A percentile compares a stretch with the other conserved stretches of the same genome.
Conservation (phyloP, 1,284 basidiomycete genomes). For the Ganoderma boninense region DNA sequence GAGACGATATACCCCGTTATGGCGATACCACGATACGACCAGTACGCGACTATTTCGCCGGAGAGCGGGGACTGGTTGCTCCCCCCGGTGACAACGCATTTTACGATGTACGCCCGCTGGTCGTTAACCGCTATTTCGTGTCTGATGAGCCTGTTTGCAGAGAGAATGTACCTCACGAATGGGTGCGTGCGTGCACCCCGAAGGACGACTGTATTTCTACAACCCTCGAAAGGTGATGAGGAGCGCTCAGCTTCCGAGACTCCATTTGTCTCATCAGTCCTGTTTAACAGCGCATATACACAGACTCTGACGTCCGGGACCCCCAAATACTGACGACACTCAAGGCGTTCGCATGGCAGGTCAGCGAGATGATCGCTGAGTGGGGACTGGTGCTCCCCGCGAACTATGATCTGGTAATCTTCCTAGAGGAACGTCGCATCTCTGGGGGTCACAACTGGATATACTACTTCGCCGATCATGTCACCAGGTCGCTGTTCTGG, state of each 20-base stretch:
- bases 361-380: constrained; percentile 18
- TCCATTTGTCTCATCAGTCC: neutral
- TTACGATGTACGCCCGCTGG: constrained; percentile 21
- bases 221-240: constrained; percentile 29
- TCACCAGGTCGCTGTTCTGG: constrained; percentile 39
- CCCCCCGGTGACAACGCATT: constrained; percentile 26
- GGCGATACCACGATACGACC: constrained; percentile 32
- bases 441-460: constrained; percentile 33
- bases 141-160: constrained; percentile 14
- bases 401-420: constrained; percentile 37
- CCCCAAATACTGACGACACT: constrained; percentile 24
- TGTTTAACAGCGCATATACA: constrained; percentile 34
- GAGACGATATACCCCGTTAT: constrained; percentile 29
- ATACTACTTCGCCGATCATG: constrained; percentile 41
- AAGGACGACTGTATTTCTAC: constrained; percentile 41
- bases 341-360: constrained; percentile 24
- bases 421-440: constrained; percentile 27
- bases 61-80: constrained; percentile 18
- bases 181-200: constrained; percentile 39
- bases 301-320: constrained; percentile 38
- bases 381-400: constrained; percentile 19
- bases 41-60: constrained; percentile 23
- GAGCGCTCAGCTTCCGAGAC: neutral
- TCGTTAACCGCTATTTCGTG: neutral
- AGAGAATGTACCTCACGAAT: constrained; percentile 30